Base-by-base conservation (phyloP, 2,329 filamentous ascomycete genomes). In the Monosporascus ibericus region DNA sequence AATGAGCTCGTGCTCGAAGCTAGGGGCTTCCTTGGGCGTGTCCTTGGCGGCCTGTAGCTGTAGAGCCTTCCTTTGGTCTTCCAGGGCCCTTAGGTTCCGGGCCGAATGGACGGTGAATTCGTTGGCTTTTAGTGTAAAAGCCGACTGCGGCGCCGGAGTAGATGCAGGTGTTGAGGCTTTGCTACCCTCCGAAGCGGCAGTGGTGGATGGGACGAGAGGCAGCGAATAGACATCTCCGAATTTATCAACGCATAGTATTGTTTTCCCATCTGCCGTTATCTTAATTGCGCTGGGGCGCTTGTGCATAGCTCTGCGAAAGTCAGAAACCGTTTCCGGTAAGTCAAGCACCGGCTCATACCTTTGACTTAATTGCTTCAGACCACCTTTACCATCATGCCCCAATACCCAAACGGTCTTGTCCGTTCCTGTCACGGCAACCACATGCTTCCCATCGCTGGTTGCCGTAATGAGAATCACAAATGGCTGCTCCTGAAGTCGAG, bases 161-260 rank as follows among this genome's bases (percentile, higher is more conserved):
- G 66, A 63, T 11, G 66, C 61, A 14, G 63, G 60, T 39, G 50
- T 47, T 11, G 57, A 22, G 37, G 49, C 44, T 34, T 44, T 22
- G 49, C 40, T 40, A 46, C 48, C 20, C 17, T 52, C 46, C 27
- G 51, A 14, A 39, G 48, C 50, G 18, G 49, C 49, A 30, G 42
- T 27, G 42, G 52, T 48, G 15, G 59, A 50, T 20, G 58, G 64
- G 44, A 90, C 68, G 3, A 97, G 75, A 15, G 94, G 92, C 7
- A 99, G 72, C 11, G 88, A 82, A 71, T 96, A 97, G 55, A 96
- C 92, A 68, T 99, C 94, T 59, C 94, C 94, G 65, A 97, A 97
- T 70, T 99, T 99, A 75, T 99, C 94, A 49, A 85, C 92, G 56
- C 83, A 85, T 53, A 97, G 72, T 57, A 99, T 89, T 8, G 84